Evolutionary conservation across 2,329 filamentous ascomycete genomes (phyloP).

Genomic region (Beauveria varroae): DNA sequence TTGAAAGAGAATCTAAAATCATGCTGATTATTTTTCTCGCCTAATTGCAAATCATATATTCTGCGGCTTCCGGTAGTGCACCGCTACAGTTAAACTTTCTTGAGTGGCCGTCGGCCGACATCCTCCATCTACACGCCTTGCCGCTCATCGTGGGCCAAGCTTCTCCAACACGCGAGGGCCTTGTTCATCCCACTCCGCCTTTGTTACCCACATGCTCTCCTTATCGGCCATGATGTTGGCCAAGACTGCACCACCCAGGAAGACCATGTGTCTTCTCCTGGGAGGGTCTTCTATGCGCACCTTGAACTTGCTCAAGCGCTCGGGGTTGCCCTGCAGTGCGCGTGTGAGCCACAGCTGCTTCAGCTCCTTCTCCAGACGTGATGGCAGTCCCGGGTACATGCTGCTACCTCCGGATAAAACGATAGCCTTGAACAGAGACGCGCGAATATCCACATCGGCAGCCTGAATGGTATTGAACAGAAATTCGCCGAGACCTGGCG

Average conservation of each 20-base stretch:
- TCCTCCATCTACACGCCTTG: neutral
- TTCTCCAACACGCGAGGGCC: slow-evolving; percentile 81
- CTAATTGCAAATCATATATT: neutral
- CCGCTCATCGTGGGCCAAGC: slow-evolving; percentile 70
- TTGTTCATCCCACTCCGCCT: slow-evolving; percentile 94
- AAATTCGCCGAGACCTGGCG: slow-evolving; percentile 93
- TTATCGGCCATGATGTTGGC: slow-evolving; percentile 99
- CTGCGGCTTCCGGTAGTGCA: neutral
- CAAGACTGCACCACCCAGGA: slow-evolving; percentile 89
- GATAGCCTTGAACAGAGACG: slow-evolving; percentile 92
- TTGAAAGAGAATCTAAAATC: neutral
- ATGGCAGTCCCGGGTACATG: slow-evolving; percentile 97
- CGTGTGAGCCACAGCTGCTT: slow-evolving; percentile 97
- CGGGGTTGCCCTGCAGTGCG: slow-evolving; percentile 83
- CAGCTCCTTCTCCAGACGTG: slow-evolving; percentile 91
- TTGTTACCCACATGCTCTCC: slow-evolving; percentile 97
- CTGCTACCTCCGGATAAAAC: slow-evolving; percentile 93
- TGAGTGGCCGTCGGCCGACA: neutral
- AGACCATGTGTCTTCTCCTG: slow-evolving; percentile 97
- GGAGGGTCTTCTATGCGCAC: slow-evolving; percentile 98
- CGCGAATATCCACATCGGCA: slow-evolving; percentile 89
- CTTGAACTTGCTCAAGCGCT: slow-evolving; percentile 97
- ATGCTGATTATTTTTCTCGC: slow-evolving; percentile 8
- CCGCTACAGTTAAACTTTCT: neutral
- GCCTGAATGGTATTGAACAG: slow-evolving; percentile 98